A percentile compares a stretch with the other conserved stretches of the same genome.
Evolutionary conservation across 1,284 basidiomycete species (phyloP).

Genomic region (Malassezia equina): DNA sequence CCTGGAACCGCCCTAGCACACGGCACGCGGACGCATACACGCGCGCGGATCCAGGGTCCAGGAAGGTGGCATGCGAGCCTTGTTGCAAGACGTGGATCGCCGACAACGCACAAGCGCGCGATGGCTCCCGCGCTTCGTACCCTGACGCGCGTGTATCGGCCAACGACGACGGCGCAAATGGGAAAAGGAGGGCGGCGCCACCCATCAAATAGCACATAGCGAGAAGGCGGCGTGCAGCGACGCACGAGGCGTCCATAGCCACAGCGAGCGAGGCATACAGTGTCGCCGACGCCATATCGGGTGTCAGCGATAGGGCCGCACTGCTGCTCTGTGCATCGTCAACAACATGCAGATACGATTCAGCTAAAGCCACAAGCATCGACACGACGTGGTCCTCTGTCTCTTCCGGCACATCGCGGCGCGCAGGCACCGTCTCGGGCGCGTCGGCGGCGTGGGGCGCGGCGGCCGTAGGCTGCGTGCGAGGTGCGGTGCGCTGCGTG

Average conservation of each 20-base stretch:
- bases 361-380: slow-evolving; percentile 6
- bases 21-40: slow-evolving; percentile 36
- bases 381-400: background rate
- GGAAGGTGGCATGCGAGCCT: slow-evolving; percentile 27
- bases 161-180: slow-evolving; percentile 31
- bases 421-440: background rate
- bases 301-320: slow-evolving; percentile 3
- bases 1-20: slow-evolving; percentile 24
- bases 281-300: slow-evolving; percentile 27
- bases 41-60: slow-evolving; percentile 28
- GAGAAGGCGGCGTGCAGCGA: slow-evolving; percentile 24
- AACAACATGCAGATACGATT: slow-evolving; percentile 8
- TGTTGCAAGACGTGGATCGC: slow-evolving; percentile 37
- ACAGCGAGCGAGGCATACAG: slow-evolving; percentile 33
- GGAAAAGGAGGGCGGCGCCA: slow-evolving; percentile 31
- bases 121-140: slow-evolving; percentile 19
- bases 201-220: slow-evolving; percentile 33
- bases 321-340: slow-evolving; percentile 1
- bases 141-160: slow-evolving; percentile 19
- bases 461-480: background rate
- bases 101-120: slow-evolving; percentile 28
- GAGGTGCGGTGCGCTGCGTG: background rate
- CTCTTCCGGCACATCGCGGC: background rate
- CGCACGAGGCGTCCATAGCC: slow-evolving; percentile 23
- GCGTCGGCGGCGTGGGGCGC: background rate